Conservation (phyloP, 139 green algal genomes). For the Marvania coccoides region DNA sequence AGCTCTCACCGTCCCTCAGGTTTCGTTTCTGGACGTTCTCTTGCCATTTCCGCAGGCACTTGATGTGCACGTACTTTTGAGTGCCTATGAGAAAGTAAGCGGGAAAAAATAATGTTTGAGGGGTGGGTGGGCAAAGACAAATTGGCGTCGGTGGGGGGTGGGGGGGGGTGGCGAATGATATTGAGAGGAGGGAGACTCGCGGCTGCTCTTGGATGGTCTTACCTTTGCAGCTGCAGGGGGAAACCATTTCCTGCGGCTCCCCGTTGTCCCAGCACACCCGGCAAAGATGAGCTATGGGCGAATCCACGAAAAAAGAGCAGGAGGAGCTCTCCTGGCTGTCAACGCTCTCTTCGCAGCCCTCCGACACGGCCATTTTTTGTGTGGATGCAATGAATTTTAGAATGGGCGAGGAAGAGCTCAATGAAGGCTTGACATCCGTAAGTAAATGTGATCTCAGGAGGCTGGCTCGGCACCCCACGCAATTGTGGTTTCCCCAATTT, state of each 20-base stretch:
- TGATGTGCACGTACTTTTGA: conserved; percentile 29
- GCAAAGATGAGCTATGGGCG: too few species aligned
- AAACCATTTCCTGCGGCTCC: neutral
- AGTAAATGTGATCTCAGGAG: too few species aligned
- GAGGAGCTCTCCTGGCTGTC: too few species aligned
- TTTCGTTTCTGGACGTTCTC: conserved; percentile 11
- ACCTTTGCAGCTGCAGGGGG: conserved; percentile 19
- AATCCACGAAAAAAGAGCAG: too few species aligned
- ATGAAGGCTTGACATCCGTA: too few species aligned
- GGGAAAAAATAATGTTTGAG: neutral
- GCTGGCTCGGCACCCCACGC: too few species aligned
- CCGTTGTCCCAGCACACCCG: conserved; percentile 19
- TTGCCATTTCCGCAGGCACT: conserved; percentile 37
- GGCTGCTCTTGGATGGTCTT: neutral
- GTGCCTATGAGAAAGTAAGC: conserved; percentile 20
- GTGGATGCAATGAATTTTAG: too few species aligned
- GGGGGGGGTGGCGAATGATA: neutral
- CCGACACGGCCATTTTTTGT: too few species aligned
- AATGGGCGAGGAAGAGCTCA: too few species aligned
- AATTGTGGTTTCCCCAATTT: too few species aligned
- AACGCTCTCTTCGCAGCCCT: too few species aligned
- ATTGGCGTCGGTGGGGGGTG: neutral
- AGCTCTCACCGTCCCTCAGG: neutral
- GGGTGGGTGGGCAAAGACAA: neutral
- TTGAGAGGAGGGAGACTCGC: neutral